These are phyloP conservation scores for Chaetomium tenue DNA, from an alignment of 495 filamentous ascomycete genomes.

Conservation along the genomic window DNA sequence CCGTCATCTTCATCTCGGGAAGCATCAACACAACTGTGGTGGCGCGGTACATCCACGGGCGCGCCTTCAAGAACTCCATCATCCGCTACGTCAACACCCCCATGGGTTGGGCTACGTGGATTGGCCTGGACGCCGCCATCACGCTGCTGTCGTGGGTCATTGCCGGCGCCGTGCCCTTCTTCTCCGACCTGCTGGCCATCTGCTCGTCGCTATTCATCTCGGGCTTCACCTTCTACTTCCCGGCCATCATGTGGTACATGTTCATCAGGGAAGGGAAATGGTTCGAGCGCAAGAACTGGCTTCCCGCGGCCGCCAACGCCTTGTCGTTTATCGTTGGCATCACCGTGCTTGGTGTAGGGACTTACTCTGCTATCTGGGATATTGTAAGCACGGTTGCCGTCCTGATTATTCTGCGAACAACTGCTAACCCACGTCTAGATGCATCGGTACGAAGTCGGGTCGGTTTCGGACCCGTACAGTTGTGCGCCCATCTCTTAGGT, in stretches of 20 bases:
- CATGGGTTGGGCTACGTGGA: constrained; percentile 59
- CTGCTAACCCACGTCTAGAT: constrained; percentile 37
- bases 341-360: constrained; percentile 56
- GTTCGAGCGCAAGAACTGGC: constrained; percentile 47
- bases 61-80: constrained; percentile 56
- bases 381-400: constrained; percentile 47
- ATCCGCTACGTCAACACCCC: constrained; percentile 60
- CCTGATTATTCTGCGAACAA: neutral
- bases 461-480: constrained; percentile 50
- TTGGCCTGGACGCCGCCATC: constrained; percentile 55
- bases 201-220: constrained; percentile 61
- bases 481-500: constrained; percentile 39
- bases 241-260: constrained; percentile 63
- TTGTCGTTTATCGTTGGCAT: constrained; percentile 56
- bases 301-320: constrained; percentile 47
- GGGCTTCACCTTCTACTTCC: constrained; percentile 65
- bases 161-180: constrained; percentile 69
- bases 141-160: constrained; percentile 71
- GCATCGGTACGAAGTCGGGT: constrained; percentile 43
- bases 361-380: constrained; percentile 56
- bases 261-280: constrained; percentile 57
- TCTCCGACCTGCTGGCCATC: constrained; percentile 62
- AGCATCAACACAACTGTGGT: constrained; percentile 61
- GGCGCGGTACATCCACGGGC: constrained; percentile 64
- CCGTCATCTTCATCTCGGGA: constrained; percentile 71